A percentile compares a stretch with the other conserved stretches of the same genome.
Conservation (phyloP, 768 basidiomycete genomes). For the Phylloporus arenicola region DNA sequence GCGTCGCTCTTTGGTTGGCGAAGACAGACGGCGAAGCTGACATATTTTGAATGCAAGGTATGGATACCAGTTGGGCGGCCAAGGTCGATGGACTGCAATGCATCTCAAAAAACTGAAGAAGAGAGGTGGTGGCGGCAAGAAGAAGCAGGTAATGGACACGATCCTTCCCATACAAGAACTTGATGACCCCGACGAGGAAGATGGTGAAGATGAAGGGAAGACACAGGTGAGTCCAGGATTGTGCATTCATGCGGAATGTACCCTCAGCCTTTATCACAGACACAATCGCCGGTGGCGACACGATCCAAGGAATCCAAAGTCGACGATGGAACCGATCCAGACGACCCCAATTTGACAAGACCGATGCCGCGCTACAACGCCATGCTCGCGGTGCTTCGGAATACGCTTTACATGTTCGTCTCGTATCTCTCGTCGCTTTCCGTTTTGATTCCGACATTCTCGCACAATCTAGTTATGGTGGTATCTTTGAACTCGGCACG, state of each 20-base stretch:
- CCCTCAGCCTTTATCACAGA: neutral
- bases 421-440: neutral
- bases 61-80: conserved; percentile 69
- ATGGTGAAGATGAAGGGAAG: conserved; percentile 11
- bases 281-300: neutral
- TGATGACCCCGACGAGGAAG: conserved; percentile 10
- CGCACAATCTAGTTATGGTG: conserved; percentile 60
- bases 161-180: neutral
- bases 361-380: conserved; percentile 81
- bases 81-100: conserved; percentile 76
- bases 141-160: conserved; percentile 29
- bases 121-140: conserved; percentile 38
- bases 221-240: conserved; percentile 4
- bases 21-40: neutral
- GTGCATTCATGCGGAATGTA: neutral
- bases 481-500: conserved; percentile 78
- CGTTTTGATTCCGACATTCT: neutral
- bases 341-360: conserved; percentile 58
- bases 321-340: conserved; percentile 43
- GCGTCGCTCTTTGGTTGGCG: conserved; percentile 16
- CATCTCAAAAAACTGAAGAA: conserved; percentile 61
- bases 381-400: conserved; percentile 80
- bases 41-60: conserved; percentile 41
- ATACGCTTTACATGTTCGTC: conserved; percentile 79
- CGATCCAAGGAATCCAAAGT: neutral